Base-by-base conservation (phyloP, 2,329 filamentous ascomycete genomes). In the Colletotrichum lupini region DNA sequence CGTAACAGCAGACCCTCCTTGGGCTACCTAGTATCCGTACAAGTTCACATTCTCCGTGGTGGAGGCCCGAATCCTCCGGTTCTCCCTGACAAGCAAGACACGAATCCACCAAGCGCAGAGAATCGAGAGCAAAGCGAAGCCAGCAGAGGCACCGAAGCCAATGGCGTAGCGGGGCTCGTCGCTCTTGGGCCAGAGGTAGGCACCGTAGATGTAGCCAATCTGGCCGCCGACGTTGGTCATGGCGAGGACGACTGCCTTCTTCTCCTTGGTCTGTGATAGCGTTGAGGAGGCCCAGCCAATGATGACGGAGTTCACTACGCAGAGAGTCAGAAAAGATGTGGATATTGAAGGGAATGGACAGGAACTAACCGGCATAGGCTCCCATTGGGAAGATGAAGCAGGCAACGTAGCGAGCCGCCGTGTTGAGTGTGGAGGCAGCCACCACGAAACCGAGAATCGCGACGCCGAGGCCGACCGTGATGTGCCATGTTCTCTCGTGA, bases 401-500 rank as follows among this genome's bases (percentile, higher is more conserved):
- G 26, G 82, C 80, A 8, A 82, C 77, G 67, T 85, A 85, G 8
- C 84, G 82, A 4, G 81, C 83, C 5, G 81, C 78, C 0, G 81
- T 81, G 72, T 84, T 83, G 22, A 83, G 74, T 1, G 83, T 83
- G 0, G 81, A 72, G 0, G 81, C 81, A 9, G 83, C 83, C 5
- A 84, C 73, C 1, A 85, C 76, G 55, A 87, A 87, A 1, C 86
- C 86, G 0, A 81, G 78, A 0, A 87, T 78, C 1, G 85, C 84
- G 24, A 82, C 74, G 3, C 79, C 72, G 30, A 87, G 81, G 4
- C 85, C 85, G 2, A 77, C 80, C 0, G 85, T 86, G 56, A 88
- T 87, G 65, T 88, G 86, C 84, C 84, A 87, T 0, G 85, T 87
- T 14, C 86, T 82, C 75, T 88, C 86, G 63, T 87, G 83, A 63